Conservation (phyloP, 176 grass and related monocot genomes). For the Microstegium vimineum region DNA sequence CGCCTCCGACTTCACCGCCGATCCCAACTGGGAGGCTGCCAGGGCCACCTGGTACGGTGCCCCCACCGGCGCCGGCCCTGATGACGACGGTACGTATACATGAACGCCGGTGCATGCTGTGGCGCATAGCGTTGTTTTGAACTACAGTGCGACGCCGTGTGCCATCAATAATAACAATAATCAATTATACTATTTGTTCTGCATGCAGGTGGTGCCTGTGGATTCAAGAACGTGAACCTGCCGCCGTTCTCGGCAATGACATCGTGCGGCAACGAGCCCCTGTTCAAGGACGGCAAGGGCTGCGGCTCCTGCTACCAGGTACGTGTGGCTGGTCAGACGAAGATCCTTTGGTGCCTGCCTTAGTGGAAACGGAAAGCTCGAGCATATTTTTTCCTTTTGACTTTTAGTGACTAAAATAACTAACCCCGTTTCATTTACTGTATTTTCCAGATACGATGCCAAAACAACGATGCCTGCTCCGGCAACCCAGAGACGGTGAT, state of each 20-base stretch:
- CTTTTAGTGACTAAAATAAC: too few species aligned
- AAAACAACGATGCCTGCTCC: constrained; percentile 41
- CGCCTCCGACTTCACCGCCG: constrained; percentile 31
- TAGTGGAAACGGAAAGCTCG: neutral
- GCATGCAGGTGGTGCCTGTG: constrained; percentile 53
- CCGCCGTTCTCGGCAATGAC: constrained; percentile 56
- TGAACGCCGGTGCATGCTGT: neutral
- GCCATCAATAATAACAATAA: too few species aligned
- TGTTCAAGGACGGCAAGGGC: constrained; percentile 66
- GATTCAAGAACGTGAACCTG: constrained; percentile 50
- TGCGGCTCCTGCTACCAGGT: constrained; percentile 68
- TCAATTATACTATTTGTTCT: neutral
- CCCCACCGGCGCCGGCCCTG: constrained; percentile 57
- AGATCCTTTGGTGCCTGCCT: neutral
- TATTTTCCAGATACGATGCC: constrained; percentile 47
- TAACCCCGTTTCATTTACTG: neutral
- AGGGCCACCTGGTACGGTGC: constrained; percentile 74
- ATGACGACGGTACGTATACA: constrained; percentile 39
- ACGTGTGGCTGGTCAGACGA: neutral
- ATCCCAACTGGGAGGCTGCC: constrained; percentile 42
- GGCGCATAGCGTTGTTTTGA: neutral
- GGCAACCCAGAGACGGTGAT: constrained; percentile 57
- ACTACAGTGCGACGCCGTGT: neutral
- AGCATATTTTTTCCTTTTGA: neutral
- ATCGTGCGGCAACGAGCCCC: constrained; percentile 49